These are phyloP conservation scores for Geosmithia morbida DNA, from an alignment of 2,329 filamentous ascomycete genomes.

Conservation along the genomic window DNA sequence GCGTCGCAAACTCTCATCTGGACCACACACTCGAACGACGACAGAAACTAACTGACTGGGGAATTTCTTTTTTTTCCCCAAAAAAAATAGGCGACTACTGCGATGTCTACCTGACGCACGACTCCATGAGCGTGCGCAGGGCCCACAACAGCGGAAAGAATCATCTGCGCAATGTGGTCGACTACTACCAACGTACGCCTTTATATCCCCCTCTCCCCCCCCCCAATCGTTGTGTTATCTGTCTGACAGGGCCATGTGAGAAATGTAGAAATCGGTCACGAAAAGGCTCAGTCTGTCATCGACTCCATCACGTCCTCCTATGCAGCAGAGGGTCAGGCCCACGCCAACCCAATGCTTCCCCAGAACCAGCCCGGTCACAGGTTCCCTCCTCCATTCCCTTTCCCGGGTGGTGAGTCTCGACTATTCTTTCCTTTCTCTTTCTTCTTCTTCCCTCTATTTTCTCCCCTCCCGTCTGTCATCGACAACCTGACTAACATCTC, in stretches of 20 bases:
- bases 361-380: constrained; percentile 47
- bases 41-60: background rate
- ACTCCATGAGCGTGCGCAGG: constrained; percentile 99
- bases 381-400: constrained; percentile 42
- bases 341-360: constrained; percentile 70
- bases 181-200: constrained; percentile 83
- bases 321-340: constrained; percentile 80
- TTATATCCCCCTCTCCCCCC: background rate
- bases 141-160: constrained; percentile 95
- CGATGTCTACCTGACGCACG: constrained; percentile 99
- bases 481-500: background rate
- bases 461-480: background rate
- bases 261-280: constrained; percentile 76
- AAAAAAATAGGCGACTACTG: constrained; percentile 65
- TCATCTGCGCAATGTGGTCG: constrained; percentile 91
- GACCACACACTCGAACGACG: background rate
- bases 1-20: constrained; percentile 1
- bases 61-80: too few relatives aligned
- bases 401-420: constrained; percentile 42
- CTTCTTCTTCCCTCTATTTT: constrained; percentile 12
- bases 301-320: constrained; percentile 96
- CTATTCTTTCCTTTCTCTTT: too few relatives aligned
- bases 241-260: background rate
- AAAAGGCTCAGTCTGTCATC: constrained; percentile 96
- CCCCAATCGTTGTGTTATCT: background rate